Conservation (phyloP, 331 rosid species). For the Dryas integrifolia region DNA sequence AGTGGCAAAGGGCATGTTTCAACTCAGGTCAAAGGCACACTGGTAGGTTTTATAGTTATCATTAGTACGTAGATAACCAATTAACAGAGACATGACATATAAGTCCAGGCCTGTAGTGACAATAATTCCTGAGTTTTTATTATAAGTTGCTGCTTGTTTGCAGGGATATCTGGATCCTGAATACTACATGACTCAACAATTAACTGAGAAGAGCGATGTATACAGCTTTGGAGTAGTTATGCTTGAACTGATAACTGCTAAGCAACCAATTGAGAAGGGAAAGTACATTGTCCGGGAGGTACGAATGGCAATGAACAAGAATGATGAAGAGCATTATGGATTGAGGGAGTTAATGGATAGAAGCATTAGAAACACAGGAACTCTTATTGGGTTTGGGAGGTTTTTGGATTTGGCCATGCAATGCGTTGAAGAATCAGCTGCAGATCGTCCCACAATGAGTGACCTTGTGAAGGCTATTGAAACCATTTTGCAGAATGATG, state of each 20-base stretch:
- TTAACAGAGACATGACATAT: too few relatives aligned
- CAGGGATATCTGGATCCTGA: slow-evolving; percentile 97
- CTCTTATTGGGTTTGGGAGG: slow-evolving; percentile 54
- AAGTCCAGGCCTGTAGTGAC: background rate
- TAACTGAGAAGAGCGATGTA: slow-evolving; percentile 86
- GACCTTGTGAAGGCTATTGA: slow-evolving; percentile 78
- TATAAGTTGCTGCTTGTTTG: slow-evolving; percentile 9
- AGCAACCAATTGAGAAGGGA: slow-evolving; percentile 85
- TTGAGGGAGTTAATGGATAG: slow-evolving; percentile 62
- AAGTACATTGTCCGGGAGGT: slow-evolving; percentile 82
- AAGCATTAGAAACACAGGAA: slow-evolving; percentile 46
- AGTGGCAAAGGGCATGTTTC: slow-evolving; percentile 79
- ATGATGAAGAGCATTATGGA: slow-evolving; percentile 63
- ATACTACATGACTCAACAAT: slow-evolving; percentile 91
- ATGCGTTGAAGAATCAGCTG: slow-evolving; percentile 80
- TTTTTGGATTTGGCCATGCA: slow-evolving; percentile 81
- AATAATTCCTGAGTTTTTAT: background rate
- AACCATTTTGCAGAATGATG: slow-evolving; percentile 75
- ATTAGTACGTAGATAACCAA: background rate
- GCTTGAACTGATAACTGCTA: slow-evolving; percentile 78
- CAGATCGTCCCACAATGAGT: slow-evolving; percentile 86
- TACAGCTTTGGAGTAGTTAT: slow-evolving; percentile 92
- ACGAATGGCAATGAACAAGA: slow-evolving; percentile 40
- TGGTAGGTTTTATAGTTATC: slow-evolving; percentile 45
- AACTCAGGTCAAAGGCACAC: slow-evolving; percentile 90